Evolutionary conservation across 2,329 filamentous ascomycete genomes (phyloP), one percentile per base, ranked within the genome.

Genomic region (Apiospora pterosperma): DNA sequence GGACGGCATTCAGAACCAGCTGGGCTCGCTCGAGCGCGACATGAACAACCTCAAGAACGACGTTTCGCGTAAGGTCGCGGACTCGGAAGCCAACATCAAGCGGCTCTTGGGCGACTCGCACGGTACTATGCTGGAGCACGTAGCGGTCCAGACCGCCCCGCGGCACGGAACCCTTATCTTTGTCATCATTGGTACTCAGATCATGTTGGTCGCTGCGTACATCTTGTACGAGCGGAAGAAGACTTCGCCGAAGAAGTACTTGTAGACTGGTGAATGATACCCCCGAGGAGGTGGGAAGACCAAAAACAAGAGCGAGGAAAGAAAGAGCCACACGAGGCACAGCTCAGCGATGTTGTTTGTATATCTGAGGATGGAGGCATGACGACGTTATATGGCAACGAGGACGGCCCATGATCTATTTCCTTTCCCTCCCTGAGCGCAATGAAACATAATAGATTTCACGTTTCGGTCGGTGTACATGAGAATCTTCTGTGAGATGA

Each of bases 241-340:
- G 78, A 88, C 84, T 68, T 87, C 88, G 77, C 92, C 92, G n/a
- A 97, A 97, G 85, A 97, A 97, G 81, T 97, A 93, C 77, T 80
- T 97, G 75, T 97, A 82, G 39, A 48, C 48, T 55, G 48, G 28
- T 34, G 14, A n/a, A 55, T 34, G 28, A 55, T 55, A 55, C 48
- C 48, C 48, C 48, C 34, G 7, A 28, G 19, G 34, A 34, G 48
- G 4, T n/a, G 48, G 28, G 44, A 41, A n/a, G 11, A 48, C 3
- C 14, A 12, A 55, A 28, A 34, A 8, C 11, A 28, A n/a, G 7
- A 3, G 16, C 19, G 16, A 55, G 25, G n/a, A 31, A 48, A 28
- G 10, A 31, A 34, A 55, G 28, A 34, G 6, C 8, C 8, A 55
- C 21, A 34, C 48, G 34, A 31, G 28, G 16, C 48, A 28, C 25